These are phyloP conservation scores for Lanmaoa rubissima DNA, from an alignment of 768 basidiomycete species.

Conservation along the genomic window DNA sequence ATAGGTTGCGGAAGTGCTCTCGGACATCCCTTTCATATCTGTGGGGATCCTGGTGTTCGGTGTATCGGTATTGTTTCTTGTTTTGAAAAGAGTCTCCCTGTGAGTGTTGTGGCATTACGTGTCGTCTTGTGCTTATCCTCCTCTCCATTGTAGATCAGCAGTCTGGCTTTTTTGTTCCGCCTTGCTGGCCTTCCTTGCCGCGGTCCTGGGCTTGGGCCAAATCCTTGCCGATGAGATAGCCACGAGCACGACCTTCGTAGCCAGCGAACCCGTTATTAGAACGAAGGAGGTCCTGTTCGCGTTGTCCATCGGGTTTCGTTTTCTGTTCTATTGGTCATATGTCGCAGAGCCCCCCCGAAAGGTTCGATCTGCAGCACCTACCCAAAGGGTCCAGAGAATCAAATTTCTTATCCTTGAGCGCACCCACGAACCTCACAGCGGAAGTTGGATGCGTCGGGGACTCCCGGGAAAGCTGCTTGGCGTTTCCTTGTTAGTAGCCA, in stretches of 20 bases:
- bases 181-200: slow-evolving; percentile 59
- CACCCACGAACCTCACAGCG: slow-evolving; percentile 44
- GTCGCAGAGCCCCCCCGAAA: slow-evolving; percentile 55
- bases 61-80: slow-evolving; percentile 53
- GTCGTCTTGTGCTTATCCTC: neutral
- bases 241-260: slow-evolving; percentile 20
- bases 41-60: slow-evolving; percentile 66
- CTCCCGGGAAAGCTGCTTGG: slow-evolving; percentile 51
- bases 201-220: slow-evolving; percentile 60
- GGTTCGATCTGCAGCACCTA: slow-evolving; percentile 28
- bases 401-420: slow-evolving; percentile 18
- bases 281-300: slow-evolving; percentile 60
- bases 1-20: slow-evolving; percentile 55
- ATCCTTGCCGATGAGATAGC: slow-evolving; percentile 42
- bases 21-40: slow-evolving; percentile 66
- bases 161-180: slow-evolving; percentile 56
- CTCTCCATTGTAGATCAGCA: slow-evolving; percentile 35
- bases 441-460: slow-evolving; percentile 68
- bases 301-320: slow-evolving; percentile 55
- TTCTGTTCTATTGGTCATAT: slow-evolving; percentile 68
- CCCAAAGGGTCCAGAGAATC: slow-evolving; percentile 7
- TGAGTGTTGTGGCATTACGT: slow-evolving; percentile 32
- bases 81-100: slow-evolving; percentile 51
- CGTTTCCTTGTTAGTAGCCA: slow-evolving; percentile 45
- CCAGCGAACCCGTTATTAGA: slow-evolving; percentile 38